Percentiles rank a stretch among this genome's conserved stretches.
phyloP scores from a whole-genome alignment of 129 eudicot genomes.

The Ambrosia trifida region DNA sequence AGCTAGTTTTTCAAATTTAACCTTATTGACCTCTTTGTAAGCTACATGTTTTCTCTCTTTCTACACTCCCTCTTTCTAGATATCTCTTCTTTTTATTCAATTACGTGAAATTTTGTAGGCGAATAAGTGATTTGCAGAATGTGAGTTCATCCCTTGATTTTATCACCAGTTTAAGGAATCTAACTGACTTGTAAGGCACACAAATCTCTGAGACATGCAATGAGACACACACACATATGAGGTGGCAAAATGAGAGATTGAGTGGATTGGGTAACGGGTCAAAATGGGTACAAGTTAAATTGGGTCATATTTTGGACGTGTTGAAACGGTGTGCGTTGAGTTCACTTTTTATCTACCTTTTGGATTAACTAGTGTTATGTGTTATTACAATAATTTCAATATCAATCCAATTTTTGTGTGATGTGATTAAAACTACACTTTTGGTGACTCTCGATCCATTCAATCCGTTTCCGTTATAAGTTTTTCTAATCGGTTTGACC shows the following conservation, averaged over 20 bases:
- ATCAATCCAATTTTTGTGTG: neutral
- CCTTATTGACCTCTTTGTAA: slow-evolving; percentile 53
- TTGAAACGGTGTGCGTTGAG: neutral
- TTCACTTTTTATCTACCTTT: neutral
- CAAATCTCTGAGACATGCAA: slow-evolving; percentile 11
- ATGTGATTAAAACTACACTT: neutral
- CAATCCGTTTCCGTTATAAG: neutral
- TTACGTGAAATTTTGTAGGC: slow-evolving; percentile 44
- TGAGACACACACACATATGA: neutral
- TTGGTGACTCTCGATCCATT: neutral
- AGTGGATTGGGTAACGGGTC: neutral
- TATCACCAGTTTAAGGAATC: slow-evolving; percentile 48
- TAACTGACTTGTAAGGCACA: slow-evolving; percentile 57
- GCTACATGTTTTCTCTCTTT: slow-evolving; percentile 10
- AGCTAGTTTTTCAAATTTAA: slow-evolving; percentile 53
- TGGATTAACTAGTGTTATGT: neutral
- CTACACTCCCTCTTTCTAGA: neutral
- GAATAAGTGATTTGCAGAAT: slow-evolving; percentile 74
- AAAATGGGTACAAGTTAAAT: neutral
- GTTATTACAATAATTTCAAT: neutral
- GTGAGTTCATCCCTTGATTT: slow-evolving; percentile 68
- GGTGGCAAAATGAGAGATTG: neutral
- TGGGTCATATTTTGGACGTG: neutral
- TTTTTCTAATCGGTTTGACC: neutral
- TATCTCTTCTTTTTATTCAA: neutral